Conservation (phyloP, 2,329 filamentous ascomycete genomes). For the Cercospora zeina region DNA sequence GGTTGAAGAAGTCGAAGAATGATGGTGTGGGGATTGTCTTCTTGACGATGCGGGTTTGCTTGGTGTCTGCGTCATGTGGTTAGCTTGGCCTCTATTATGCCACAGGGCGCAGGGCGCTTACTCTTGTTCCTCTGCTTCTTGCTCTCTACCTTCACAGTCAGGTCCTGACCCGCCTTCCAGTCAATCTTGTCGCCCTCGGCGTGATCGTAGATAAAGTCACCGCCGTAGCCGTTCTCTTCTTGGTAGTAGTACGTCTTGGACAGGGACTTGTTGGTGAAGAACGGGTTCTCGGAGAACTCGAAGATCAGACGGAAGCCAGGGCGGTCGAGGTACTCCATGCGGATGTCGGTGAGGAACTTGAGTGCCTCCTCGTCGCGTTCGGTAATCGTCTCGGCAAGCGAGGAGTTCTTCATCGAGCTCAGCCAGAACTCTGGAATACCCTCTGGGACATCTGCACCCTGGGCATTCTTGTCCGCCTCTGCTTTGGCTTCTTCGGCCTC, state of each 20-base stretch:
- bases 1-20: constrained; percentile 97
- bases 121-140: constrained; percentile 99
- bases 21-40: constrained; percentile 98
- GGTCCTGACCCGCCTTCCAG: constrained; percentile 89
- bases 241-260: constrained; percentile 99
- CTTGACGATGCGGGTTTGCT: constrained; percentile 98
- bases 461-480: constrained; percentile 58
- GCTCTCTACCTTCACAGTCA: constrained; percentile 93
- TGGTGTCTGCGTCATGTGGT: constrained; percentile 69
- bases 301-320: constrained; percentile 98
- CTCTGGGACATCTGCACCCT: constrained; percentile 57
- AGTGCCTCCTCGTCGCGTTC: constrained; percentile 94
- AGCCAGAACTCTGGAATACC: constrained; percentile 99
- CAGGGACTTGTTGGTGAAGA: constrained; percentile 95
- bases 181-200: constrained; percentile 97
- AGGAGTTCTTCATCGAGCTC: constrained; percentile 99
- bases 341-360: constrained; percentile 85
- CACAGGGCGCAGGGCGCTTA: constrained; percentile 52
- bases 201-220: constrained; percentile 99
- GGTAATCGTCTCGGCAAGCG: constrained; percentile 96
- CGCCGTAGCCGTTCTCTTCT: constrained; percentile 96
- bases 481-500: constrained; percentile 55
- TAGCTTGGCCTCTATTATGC: constrained; percentile 21
- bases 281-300: constrained; percentile 92
- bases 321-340: constrained; percentile 98